Evolutionary conservation across 148 eudicot genomes (phyloP).

Genomic region (Persicaria tinctoria): DNA sequence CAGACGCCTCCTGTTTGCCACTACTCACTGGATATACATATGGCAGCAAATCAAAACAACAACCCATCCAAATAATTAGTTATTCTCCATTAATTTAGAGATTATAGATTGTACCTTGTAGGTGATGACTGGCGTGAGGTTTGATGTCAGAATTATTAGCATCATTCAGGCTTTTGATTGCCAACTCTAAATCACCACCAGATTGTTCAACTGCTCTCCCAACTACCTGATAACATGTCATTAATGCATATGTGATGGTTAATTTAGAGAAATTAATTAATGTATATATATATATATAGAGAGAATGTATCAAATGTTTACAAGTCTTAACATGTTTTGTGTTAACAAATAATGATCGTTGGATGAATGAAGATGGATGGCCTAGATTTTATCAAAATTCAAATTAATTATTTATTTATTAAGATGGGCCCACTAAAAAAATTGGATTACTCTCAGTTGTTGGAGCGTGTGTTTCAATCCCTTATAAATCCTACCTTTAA

Average conservation of each 20-base stretch:
- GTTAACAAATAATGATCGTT: too few relatives aligned
- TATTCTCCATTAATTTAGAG: too few relatives aligned
- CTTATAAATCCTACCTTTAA: too few relatives aligned
- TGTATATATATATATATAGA: neutral
- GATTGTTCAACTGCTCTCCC: slow-evolving; percentile 65
- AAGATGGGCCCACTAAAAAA: too few relatives aligned
- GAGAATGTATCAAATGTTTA: too few relatives aligned
- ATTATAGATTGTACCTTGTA: slow-evolving; percentile 20
- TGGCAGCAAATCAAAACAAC: slow-evolving; percentile 21
- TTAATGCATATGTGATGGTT: neutral
- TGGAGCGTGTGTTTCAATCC: too few relatives aligned
- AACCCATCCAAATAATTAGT: too few relatives aligned
- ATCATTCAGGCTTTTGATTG: slow-evolving; percentile 65
- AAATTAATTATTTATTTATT: too few relatives aligned
- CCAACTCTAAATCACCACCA: slow-evolving; percentile 69
- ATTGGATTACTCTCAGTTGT: too few relatives aligned
- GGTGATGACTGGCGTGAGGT: slow-evolving; percentile 24
- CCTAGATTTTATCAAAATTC: too few relatives aligned
- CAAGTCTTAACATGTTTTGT: too few relatives aligned
- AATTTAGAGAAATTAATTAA: neutral
- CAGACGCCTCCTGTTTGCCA: slow-evolving; percentile 27
- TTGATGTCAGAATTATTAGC: slow-evolving; percentile 25
- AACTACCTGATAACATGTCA: slow-evolving; percentile 39
- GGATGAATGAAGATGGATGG: too few relatives aligned
- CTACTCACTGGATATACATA: slow-evolving; percentile 15